These are phyloP conservation scores for Colletotrichum limetticola DNA, from an alignment of 2,329 filamentous ascomycete genomes.

Conservation along the genomic window DNA sequence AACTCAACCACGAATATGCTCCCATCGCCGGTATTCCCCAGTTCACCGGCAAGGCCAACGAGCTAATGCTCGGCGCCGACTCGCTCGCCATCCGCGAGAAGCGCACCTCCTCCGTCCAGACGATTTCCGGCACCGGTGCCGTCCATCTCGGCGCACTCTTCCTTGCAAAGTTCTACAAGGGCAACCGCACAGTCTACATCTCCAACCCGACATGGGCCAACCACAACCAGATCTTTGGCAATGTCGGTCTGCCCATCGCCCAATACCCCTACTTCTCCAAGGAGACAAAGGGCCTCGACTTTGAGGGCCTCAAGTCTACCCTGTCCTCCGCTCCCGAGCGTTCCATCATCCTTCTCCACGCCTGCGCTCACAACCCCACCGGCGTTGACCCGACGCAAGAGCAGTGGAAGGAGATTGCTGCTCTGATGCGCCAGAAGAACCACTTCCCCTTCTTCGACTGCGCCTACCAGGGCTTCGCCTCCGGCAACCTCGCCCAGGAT, in stretches of 20 bases:
- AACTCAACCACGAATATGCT: slow-evolving; percentile 97
- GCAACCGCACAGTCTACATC: slow-evolving; percentile 83
- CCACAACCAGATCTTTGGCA: slow-evolving; percentile 98
- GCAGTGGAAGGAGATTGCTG: slow-evolving; percentile 92
- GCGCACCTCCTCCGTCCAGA: slow-evolving; percentile 85
- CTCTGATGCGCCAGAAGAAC: slow-evolving; percentile 77
- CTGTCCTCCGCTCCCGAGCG: slow-evolving; percentile 78
- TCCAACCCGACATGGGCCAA: slow-evolving; percentile 98
- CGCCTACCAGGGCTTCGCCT: slow-evolving; percentile 98
- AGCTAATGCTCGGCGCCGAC: slow-evolving; percentile 84
- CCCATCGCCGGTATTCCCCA: slow-evolving; percentile 89
- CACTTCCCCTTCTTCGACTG: slow-evolving; percentile 99
- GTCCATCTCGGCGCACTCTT: slow-evolving; percentile 94
- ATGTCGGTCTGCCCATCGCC: slow-evolving; percentile 81
- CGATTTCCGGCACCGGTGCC: slow-evolving; percentile 96
- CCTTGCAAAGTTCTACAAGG: slow-evolving; percentile 89
- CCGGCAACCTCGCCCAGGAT: slow-evolving; percentile 85
- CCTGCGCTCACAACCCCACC: slow-evolving; percentile 97
- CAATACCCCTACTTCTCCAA: slow-evolving; percentile 95
- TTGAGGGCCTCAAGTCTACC: slow-evolving; percentile 83
- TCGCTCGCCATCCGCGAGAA: slow-evolving; percentile 87
- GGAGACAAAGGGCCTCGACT: slow-evolving; percentile 89
- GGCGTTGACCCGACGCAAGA: slow-evolving; percentile 94
- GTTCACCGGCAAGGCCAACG: slow-evolving; percentile 90
- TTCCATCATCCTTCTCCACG: slow-evolving; percentile 91